Evolutionary conservation across 1,284 basidiomycete genomes (phyloP).

Genomic region (Neolentinus lepideus): DNA sequence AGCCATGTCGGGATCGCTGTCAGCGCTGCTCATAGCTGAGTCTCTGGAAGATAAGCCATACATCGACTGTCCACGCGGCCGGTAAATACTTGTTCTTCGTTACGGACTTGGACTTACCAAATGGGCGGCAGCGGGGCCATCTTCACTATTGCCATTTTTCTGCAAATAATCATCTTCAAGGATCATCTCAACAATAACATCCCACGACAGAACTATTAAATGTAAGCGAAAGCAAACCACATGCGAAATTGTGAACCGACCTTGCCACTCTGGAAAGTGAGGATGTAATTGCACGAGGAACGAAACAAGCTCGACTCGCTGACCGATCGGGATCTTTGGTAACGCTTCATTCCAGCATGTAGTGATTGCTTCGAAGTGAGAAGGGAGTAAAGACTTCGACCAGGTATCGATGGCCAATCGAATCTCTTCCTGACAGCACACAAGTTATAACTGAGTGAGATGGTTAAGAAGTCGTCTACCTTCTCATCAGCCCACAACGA

Average conservation of each 20-base stretch:
- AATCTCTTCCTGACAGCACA: conserved; percentile 50
- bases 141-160: conserved; percentile 27
- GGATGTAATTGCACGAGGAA: conserved; percentile 60
- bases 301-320: conserved; percentile 47
- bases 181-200: conserved; percentile 47
- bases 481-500: conserved; percentile 56
- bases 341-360: conserved; percentile 59
- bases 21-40: conserved; percentile 3
- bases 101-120: conserved; percentile 25
- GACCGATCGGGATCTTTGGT: conserved; percentile 43
- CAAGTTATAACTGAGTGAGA: neutral
- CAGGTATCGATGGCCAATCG: conserved; percentile 48
- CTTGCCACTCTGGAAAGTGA: conserved; percentile 58
- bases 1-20: conserved; percentile 37
- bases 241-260: conserved; percentile 23
- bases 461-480: conserved; percentile 24
- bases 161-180: conserved; percentile 45
- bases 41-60: conserved; percentile 34
- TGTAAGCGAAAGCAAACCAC: conserved; percentile 3
- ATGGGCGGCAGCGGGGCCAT: conserved; percentile 34
- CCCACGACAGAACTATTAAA: conserved; percentile 53
- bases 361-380: conserved; percentile 56
- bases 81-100: neutral
- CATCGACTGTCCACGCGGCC: conserved; percentile 28
- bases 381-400: conserved; percentile 49